phyloP scores from a whole-genome alignment of 495 filamentous ascomycete species.

The Hypoxylon fuscum region DNA sequence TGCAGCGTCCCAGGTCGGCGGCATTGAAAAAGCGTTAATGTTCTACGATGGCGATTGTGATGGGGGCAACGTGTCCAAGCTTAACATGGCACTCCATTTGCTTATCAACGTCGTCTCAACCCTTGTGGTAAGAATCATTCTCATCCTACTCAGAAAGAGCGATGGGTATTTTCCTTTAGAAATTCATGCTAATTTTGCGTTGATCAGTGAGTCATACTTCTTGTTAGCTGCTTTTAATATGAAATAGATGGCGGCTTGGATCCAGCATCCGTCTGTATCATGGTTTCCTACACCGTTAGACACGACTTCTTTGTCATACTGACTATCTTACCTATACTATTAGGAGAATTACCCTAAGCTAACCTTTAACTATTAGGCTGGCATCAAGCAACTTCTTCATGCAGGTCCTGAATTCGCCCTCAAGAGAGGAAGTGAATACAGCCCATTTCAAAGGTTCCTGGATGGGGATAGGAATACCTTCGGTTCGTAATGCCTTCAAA shows the following conservation, averaged over 20 bases:
- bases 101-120: constrained; percentile 37
- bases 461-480: constrained; percentile 55
- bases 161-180: background rate
- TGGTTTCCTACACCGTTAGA: no score
- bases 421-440: constrained; percentile 49
- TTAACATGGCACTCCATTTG: constrained; percentile 35
- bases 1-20: constrained; percentile 9
- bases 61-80: constrained; percentile 11
- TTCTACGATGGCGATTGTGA: constrained; percentile 31
- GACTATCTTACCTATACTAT: no score
- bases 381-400: constrained; percentile 50
- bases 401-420: constrained; percentile 53
- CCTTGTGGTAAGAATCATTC: constrained; percentile 33
- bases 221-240: background rate
- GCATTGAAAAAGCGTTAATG: constrained; percentile 17
- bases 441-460: constrained; percentile 47
- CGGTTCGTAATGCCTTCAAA: constrained; percentile 47
- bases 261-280: background rate
- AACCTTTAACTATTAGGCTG: constrained; percentile 18
- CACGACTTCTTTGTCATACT: no score
- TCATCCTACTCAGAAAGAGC: background rate
- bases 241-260: background rate
- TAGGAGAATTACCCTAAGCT: no score
- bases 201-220: constrained; percentile 4
- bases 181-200: constrained; percentile 7